Conservation (phyloP, 2,329 filamentous ascomycete genomes). For the Claviceps africana region DNA sequence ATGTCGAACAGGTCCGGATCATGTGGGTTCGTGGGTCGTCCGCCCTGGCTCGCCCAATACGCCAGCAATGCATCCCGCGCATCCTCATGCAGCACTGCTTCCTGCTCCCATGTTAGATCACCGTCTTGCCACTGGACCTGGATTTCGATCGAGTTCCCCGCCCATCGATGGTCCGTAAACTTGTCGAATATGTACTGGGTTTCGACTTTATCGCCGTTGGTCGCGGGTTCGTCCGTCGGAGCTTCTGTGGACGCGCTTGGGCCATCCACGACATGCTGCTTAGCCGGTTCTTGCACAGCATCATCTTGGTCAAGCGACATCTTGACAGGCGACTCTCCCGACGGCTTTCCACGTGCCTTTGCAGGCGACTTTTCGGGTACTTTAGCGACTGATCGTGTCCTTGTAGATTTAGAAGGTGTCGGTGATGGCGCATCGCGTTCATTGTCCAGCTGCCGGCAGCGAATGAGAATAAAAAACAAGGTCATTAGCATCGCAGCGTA, state of each 20-base stretch:
- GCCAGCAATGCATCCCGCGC: constrained; percentile 16
- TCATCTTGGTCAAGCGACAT: background rate
- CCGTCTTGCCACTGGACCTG: constrained; percentile 18
- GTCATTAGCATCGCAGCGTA: background rate
- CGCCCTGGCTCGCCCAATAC: constrained; percentile 19
- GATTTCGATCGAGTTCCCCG: constrained; percentile 15
- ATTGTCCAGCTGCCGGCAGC: background rate
- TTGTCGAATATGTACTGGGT: constrained; percentile 10
- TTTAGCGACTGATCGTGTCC: background rate
- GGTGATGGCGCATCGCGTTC: background rate
- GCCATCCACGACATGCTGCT: background rate
- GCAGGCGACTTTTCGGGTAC: background rate
- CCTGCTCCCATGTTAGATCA: constrained; percentile 20
- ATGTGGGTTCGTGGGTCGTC: constrained; percentile 18
- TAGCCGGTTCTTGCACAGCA: background rate
- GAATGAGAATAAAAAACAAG: background rate
- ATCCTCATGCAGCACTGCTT: constrained; percentile 20
- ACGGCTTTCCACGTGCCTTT: background rate
- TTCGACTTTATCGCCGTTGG: background rate
- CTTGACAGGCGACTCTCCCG: background rate
- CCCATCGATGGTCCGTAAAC: constrained; percentile 18
- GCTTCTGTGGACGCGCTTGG: background rate
- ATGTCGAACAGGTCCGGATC: constrained; percentile 19
- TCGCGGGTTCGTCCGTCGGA: background rate
- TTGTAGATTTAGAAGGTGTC: background rate